These are phyloP conservation scores for Arthrobotrys pseudoclavata DNA, from an alignment of 2,329 filamentous ascomycete genomes.

Conservation along the genomic window DNA sequence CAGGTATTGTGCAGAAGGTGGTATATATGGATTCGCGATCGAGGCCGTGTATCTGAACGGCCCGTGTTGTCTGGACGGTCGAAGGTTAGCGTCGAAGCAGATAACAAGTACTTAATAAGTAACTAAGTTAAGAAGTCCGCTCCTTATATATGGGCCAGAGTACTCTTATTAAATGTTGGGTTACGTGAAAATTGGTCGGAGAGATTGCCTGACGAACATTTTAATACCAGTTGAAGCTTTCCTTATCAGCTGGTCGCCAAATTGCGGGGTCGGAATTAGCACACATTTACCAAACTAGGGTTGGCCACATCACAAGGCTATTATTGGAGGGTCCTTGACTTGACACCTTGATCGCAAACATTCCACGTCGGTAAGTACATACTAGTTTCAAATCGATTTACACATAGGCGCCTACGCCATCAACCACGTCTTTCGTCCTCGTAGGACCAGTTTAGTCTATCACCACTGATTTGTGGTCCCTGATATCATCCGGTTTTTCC, in stretches of 20 bases:
- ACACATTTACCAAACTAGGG: constrained; percentile 10
- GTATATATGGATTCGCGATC: too few relatives aligned
- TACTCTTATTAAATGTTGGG: not conserved
- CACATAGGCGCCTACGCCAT: not conserved
- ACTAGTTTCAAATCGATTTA: constrained; percentile 1
- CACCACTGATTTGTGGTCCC: constrained; percentile 5
- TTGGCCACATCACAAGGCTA: constrained; percentile 18
- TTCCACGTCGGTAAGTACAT: constrained; percentile 23
- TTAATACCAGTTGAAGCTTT: not conserved
- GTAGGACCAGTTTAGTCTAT: not conserved
- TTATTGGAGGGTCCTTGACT: not conserved
- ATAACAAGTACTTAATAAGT: too few relatives aligned
- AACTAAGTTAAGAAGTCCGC: too few relatives aligned
- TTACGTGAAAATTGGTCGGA: not conserved
- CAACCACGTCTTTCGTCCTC: not conserved
- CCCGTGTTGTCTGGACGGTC: too few relatives aligned
- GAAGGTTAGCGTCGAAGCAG: too few relatives aligned
- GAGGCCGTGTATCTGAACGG: too few relatives aligned
- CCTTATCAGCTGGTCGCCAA: constrained; percentile 7
- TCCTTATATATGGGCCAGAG: not conserved
- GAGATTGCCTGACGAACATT: not conserved
- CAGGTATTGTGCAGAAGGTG: too few relatives aligned
- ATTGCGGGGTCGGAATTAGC: constrained; percentile 24
- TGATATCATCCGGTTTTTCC: not conserved
- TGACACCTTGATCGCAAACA: constrained; percentile 21